Conservation (phyloP, 257 asterid species). For the Scutellaria baicalensis region DNA sequence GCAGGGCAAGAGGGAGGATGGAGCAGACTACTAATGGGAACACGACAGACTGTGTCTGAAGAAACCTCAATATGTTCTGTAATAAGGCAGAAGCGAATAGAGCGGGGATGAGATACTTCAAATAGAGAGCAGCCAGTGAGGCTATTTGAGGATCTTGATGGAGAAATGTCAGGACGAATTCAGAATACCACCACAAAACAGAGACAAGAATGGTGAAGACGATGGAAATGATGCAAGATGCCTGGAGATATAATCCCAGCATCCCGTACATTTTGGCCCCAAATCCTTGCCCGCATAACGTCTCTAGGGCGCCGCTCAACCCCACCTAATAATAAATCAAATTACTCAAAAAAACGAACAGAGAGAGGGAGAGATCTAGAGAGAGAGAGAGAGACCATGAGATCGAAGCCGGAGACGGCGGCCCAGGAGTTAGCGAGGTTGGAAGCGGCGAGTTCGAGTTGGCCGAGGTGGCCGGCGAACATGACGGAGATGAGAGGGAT, state of each 20-base stretch:
- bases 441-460: constrained; percentile 57
- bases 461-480: constrained; percentile 77
- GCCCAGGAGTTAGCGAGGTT: constrained; percentile 77
- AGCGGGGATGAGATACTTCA: constrained; percentile 63
- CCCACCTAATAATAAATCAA: constrained; percentile 40
- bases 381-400: constrained; percentile 32
- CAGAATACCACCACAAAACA: constrained; percentile 59
- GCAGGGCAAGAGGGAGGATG: constrained; percentile 37
- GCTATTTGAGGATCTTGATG: constrained; percentile 66
- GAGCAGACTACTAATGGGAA: constrained; percentile 53
- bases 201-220: constrained; percentile 31
- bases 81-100: constrained; percentile 56
- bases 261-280: constrained; percentile 55
- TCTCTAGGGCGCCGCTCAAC: constrained; percentile 78
- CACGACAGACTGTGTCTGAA: constrained; percentile 64
- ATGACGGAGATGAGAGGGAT: constrained; percentile 61
- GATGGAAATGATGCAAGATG: constrained; percentile 55
- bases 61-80: constrained; percentile 62
- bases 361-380: background rate
- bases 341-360: background rate
- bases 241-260: constrained; percentile 64
- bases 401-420: constrained; percentile 45
- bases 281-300: constrained; percentile 74
- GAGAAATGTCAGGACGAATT: constrained; percentile 28
- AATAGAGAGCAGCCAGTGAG: constrained; percentile 43